phyloP scores from a whole-genome alignment of 352 stramenopile species.

The Phytophthora sojae region DNA sequence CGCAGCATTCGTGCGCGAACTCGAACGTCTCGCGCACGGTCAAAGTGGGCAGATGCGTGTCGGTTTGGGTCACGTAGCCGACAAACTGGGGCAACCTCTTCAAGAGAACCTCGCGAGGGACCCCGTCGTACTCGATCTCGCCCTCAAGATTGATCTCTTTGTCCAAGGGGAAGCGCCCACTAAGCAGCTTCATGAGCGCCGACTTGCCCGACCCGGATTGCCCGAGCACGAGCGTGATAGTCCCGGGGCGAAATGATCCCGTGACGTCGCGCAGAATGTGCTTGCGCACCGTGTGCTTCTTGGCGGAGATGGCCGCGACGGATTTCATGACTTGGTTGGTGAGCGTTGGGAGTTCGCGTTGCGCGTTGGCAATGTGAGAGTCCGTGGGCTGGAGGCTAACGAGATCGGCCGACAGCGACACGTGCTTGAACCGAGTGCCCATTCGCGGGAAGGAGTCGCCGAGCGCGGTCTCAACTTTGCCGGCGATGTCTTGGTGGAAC shows the following conservation, averaged over 20 bases:
- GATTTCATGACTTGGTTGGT: constrained; percentile 56
- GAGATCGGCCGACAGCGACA: constrained; percentile 58
- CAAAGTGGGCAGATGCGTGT: constrained; percentile 44
- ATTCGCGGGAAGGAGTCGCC: constrained; percentile 56
- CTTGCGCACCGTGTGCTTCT: constrained; percentile 40
- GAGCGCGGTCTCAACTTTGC: constrained; percentile 52
- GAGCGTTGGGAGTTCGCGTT: constrained; percentile 48
- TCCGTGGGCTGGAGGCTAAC: constrained; percentile 14
- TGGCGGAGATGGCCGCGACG: constrained; percentile 38
- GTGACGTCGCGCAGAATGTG: constrained; percentile 20
- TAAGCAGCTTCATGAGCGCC: constrained; percentile 45
- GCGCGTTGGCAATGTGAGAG: background rate
- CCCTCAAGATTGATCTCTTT: constrained; percentile 30
- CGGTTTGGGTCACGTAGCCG: constrained; percentile 41
- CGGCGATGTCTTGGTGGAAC: constrained; percentile 48
- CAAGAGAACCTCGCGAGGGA: constrained; percentile 13
- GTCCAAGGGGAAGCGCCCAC: constrained; percentile 29
- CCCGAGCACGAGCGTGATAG: constrained; percentile 60
- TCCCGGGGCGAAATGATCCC: constrained; percentile 21
- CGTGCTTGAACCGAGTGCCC: constrained; percentile 59
- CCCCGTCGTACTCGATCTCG: constrained; percentile 28
- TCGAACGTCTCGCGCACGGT: constrained; percentile 76
- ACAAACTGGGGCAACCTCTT: constrained; percentile 36
- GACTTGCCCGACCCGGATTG: constrained; percentile 66
- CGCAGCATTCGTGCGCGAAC: constrained; percentile 87